Conservation (phyloP, 2,329 filamentous ascomycete genomes). For the Gnomoniopsis sp. region DNA sequence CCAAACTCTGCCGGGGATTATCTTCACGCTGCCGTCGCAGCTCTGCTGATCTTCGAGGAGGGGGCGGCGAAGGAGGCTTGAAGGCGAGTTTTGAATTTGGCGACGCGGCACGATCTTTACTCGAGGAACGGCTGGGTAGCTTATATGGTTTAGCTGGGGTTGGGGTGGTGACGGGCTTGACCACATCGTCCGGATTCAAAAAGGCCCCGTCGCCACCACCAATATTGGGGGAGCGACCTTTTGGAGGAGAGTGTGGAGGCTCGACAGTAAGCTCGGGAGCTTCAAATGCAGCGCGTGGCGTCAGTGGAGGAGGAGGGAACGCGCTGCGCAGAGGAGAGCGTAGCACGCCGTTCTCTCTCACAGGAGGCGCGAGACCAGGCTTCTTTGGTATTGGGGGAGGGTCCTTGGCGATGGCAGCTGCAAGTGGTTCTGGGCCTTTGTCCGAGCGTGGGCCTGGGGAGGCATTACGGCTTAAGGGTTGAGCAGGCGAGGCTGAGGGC, state of each 20-base stretch:
- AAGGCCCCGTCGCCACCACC: constrained; percentile 40
- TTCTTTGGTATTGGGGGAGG: constrained; percentile 30
- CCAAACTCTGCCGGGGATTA: constrained; percentile 55
- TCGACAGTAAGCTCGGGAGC: constrained; percentile 64
- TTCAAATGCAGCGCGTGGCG: constrained; percentile 42
- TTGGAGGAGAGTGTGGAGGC: constrained; percentile 67
- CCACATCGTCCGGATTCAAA: constrained; percentile 44
- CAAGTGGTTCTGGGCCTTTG: constrained; percentile 32
- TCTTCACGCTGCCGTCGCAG: constrained; percentile 46
- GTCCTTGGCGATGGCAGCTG: constrained; percentile 36
- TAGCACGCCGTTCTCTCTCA: constrained; percentile 22
- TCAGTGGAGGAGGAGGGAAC: constrained; percentile 43
- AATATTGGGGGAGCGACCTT: constrained; percentile 35
- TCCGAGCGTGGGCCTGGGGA: constrained; percentile 39
- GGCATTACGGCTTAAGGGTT: constrained; percentile 29
- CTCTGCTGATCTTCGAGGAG: constrained; percentile 60
- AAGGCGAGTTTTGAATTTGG: constrained; percentile 47
- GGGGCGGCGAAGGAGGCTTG: constrained; percentile 60
- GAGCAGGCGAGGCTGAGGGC: constrained; percentile 29
- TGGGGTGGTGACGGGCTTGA: constrained; percentile 36
- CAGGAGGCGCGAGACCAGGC: constrained; percentile 23
- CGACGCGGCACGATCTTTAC: constrained; percentile 32
- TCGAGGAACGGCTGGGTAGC: constrained; percentile 48
- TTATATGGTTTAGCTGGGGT: constrained; percentile 45
- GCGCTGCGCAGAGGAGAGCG: constrained; percentile 23